Evolutionary conservation across 78 protist genomes (phyloP).

Genomic region (Dictyostelium firmibasis): DNA sequence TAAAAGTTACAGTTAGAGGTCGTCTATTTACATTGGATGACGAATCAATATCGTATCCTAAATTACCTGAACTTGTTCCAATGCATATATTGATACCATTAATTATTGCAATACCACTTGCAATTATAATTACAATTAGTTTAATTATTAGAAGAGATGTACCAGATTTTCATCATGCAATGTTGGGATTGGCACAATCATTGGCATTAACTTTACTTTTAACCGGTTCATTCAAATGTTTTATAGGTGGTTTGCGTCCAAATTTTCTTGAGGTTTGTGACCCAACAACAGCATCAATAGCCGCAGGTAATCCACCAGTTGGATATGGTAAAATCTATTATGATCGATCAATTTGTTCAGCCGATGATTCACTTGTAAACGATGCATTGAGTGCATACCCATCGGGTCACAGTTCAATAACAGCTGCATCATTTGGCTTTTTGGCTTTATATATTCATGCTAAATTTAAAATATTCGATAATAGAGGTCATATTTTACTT

Average conservation of each 20-base stretch:
- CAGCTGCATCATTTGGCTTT: conserved; percentile 22
- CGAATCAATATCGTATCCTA: conserved; percentile 23
- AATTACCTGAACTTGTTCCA: conserved; percentile 4
- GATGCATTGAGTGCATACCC: conserved; percentile 58
- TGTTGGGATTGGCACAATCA: conserved; percentile 15
- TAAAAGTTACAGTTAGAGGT: conserved; percentile 56
- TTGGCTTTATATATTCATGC: conserved; percentile 37
- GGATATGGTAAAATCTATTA: conserved; percentile 26
- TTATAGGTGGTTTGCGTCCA: conserved; percentile 67
- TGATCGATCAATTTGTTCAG: conserved; percentile 28
- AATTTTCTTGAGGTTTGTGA: conserved; percentile 18
- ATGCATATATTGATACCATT: conserved; percentile 4
- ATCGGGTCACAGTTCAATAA: conserved; percentile 43
- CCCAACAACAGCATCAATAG: conserved; percentile 28
- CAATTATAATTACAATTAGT: not conserved
- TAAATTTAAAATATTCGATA: conserved; percentile 25
- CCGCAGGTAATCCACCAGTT: not conserved
- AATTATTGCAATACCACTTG: not conserved
- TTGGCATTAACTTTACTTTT: conserved; percentile 22
- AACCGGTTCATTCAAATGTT: conserved; percentile 18
- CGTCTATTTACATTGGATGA: conserved; percentile 41
- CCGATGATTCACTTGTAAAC: not conserved
- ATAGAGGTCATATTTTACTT: conserved; percentile 54
- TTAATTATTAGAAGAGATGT: not conserved
- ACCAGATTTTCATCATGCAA: conserved; percentile 44